These are phyloP conservation scores for Lodderomyces jiufengensis DNA, from an alignment of 1,139 yeast genomes.

Conservation along the genomic window DNA sequence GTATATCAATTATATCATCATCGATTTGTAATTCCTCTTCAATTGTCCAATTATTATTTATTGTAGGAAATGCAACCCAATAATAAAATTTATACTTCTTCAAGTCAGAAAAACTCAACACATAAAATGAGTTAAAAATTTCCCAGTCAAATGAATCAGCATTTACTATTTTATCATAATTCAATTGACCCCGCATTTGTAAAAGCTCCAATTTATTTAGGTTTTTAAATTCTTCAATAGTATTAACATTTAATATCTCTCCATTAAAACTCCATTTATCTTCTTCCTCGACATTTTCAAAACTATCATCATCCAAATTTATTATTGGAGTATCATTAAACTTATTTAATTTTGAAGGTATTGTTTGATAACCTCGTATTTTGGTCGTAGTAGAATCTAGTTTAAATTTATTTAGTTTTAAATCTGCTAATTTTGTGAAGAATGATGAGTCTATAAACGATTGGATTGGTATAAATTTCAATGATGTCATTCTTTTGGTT, in stretches of 20 bases:
- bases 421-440: conserved; percentile 65
- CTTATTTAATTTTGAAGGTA: conserved; percentile 30
- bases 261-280: conserved; percentile 26
- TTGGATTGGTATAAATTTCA: conserved; percentile 45
- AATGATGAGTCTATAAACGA: conserved; percentile 85
- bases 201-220: conserved; percentile 60
- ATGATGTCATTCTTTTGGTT: background rate
- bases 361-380: conserved; percentile 36
- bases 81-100: conserved; percentile 84
- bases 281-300: conserved; percentile 34
- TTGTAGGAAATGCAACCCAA: conserved; percentile 82
- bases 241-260: conserved; percentile 60
- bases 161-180: conserved; percentile 16
- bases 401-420: conserved; percentile 65
- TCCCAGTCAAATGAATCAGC: conserved; percentile 12
- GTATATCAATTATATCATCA: conserved; percentile 2
- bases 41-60: conserved; percentile 45
- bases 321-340: conserved; percentile 42
- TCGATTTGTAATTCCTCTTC: conserved; percentile 6
- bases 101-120: conserved; percentile 79
- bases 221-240: conserved; percentile 77
- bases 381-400: conserved; percentile 47
- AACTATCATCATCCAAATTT: conserved; percentile 38
- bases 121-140: conserved; percentile 40
- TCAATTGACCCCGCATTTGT: conserved; percentile 34